phyloP scores from a whole-genome alignment of 768 basidiomycete species.

The Tulasnella sp. region DNA sequence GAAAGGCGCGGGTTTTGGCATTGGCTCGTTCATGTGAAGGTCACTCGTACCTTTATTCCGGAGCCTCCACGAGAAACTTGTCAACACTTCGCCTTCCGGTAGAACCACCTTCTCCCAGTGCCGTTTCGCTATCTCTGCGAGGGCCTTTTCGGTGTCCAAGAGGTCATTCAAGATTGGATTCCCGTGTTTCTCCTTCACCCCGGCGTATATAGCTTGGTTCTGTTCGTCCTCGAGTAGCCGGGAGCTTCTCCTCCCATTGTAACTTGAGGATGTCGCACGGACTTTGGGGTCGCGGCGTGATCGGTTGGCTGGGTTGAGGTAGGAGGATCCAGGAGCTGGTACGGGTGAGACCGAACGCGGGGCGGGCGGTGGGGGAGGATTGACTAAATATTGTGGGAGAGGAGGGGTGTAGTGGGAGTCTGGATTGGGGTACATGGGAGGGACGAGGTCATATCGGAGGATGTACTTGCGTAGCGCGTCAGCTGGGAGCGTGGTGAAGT shows the following conservation, averaged over 20 bases:
- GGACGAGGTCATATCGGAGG: conserved; percentile 57
- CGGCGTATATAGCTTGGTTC: conserved; percentile 19
- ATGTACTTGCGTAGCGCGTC: conserved; percentile 59
- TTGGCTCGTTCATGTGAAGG: no score
- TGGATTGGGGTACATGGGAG: conserved; percentile 58
- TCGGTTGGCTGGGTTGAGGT: conserved; percentile 50
- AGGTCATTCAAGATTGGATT: conserved; percentile 60
- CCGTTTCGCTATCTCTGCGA: conserved; percentile 57
- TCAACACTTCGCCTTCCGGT: conserved; percentile 50
- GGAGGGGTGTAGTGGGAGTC: conserved; percentile 55
- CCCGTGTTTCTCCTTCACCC: conserved; percentile 28
- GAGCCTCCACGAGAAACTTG: background rate
- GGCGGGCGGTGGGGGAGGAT: conserved; percentile 38
- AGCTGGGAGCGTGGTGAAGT: conserved; percentile 59
- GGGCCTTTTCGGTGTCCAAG: conserved; percentile 48
- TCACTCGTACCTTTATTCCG: no score
- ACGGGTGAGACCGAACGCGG: conserved; percentile 25
- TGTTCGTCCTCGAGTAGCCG: conserved; percentile 54
- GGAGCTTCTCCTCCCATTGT: conserved; percentile 55
- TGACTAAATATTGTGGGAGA: conserved; percentile 47
- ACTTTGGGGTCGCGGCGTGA: conserved; percentile 49
- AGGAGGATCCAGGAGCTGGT: no score
- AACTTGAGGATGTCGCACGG: conserved; percentile 24
- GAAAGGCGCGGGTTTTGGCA: no score
- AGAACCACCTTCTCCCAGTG: conserved; percentile 56